Evolutionary conservation across 768 basidiomycete genomes (phyloP).

Genomic region (Mycena metata): DNA sequence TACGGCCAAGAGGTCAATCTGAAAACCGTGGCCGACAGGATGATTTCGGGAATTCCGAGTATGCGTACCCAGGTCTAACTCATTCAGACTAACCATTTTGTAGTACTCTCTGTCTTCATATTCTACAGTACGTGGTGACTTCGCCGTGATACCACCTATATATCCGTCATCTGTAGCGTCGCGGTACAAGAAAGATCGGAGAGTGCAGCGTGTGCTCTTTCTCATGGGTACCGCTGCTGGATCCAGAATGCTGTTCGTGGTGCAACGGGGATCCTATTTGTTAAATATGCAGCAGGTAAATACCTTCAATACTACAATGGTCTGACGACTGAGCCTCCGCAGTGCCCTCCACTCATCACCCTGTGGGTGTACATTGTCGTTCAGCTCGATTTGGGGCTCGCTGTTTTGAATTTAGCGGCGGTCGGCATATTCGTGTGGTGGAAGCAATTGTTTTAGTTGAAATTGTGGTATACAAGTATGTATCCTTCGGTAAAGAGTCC

Average conservation of each 20-base stretch:
- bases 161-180: slow-evolving; percentile 57
- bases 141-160: neutral
- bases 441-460: slow-evolving; percentile 60
- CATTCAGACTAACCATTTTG: neutral
- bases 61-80: slow-evolving; percentile 45
- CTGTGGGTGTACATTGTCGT: slow-evolving; percentile 84
- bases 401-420: slow-evolving; percentile 65
- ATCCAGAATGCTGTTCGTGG: slow-evolving; percentile 75
- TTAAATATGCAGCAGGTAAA: slow-evolving; percentile 82
- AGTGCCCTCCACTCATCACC: slow-evolving; percentile 86
- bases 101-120: slow-evolving; percentile 82
- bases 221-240: slow-evolving; percentile 69
- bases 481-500: neutral
- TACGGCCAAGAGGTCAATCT: slow-evolving; percentile 74
- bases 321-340: neutral
- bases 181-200: slow-evolving; percentile 70
- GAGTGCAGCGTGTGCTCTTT: slow-evolving; percentile 71
- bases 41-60: slow-evolving; percentile 83
- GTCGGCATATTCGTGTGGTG: slow-evolving; percentile 75
- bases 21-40: slow-evolving; percentile 63
- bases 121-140: slow-evolving; percentile 72
- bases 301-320: slow-evolving; percentile 1
- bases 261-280: slow-evolving; percentile 78
- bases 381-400: slow-evolving; percentile 75
- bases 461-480: slow-evolving; percentile 1